A percentile compares a stretch with the other conserved stretches of the same genome.
Evolutionary conservation across 2,329 filamentous ascomycete species (phyloP).

Genomic region (Rutstroemia sp.): DNA sequence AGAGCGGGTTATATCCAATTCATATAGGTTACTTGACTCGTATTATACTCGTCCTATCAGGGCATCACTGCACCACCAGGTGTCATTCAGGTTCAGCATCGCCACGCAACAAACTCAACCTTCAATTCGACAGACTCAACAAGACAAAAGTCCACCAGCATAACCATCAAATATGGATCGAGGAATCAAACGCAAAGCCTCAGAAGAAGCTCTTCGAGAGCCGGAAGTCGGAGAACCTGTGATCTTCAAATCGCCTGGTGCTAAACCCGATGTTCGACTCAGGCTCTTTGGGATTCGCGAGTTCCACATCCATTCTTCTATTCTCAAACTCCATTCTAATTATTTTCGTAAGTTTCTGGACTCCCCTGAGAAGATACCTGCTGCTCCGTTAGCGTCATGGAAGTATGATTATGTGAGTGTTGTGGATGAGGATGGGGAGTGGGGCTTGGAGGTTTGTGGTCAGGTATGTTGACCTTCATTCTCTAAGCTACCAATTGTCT

Average conservation of each 20-base stretch:
- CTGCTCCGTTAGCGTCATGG: conserved; percentile 1
- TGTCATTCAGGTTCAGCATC: no score
- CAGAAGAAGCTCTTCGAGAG: background rate
- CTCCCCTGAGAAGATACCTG: background rate
- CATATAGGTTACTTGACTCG: no score
- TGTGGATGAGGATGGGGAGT: conserved; percentile 11
- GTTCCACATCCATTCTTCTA: conserved; percentile 12
- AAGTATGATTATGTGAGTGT: conserved; percentile 16
- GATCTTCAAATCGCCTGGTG: background rate
- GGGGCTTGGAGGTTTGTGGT: conserved; percentile 8
- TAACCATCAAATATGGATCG: no score
- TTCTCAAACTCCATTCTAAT: conserved; percentile 10
- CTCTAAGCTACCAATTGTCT: background rate
- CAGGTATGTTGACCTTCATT: background rate
- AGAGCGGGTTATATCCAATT: no score
- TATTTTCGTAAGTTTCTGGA: conserved; percentile 11
- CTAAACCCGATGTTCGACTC: conserved; percentile 1
- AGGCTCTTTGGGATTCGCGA: background rate
- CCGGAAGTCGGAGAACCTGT: background rate
- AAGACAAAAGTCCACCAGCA: no score
- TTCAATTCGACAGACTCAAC: no score
- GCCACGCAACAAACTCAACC: no score
- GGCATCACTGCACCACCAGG: no score
- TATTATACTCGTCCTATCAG: no score
- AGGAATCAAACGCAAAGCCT: background rate